These are phyloP conservation scores for Aspergillus sojae DNA, from an alignment of 2,329 filamentous ascomycete species.

Conservation along the genomic window DNA sequence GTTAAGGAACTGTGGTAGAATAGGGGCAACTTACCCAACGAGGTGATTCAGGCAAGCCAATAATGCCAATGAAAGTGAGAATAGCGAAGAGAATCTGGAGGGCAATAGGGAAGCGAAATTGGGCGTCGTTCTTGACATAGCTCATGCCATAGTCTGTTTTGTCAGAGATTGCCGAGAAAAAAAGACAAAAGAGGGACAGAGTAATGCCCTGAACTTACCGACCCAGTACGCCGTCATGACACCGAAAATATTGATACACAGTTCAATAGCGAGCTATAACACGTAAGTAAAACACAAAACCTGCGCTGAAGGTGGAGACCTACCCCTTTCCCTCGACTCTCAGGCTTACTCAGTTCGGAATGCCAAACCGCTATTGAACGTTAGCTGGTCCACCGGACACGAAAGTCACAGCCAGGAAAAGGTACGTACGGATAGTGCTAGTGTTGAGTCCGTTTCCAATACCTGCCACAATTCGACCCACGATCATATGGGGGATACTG, in stretches of 20 bases:
- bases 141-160: constrained; percentile 30
- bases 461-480: constrained; percentile 54
- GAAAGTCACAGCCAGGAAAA: too few relatives aligned
- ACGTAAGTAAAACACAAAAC: constrained; percentile 11
- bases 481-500: constrained; percentile 36
- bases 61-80: constrained; percentile 27
- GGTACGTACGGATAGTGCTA: constrained; percentile 39
- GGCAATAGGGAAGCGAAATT: constrained; percentile 39
- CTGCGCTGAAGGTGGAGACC: constrained; percentile 6
- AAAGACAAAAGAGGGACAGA: background rate
- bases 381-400: background rate
- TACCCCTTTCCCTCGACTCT: constrained; percentile 33
- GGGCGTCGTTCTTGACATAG: constrained; percentile 28
- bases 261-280: constrained; percentile 30
- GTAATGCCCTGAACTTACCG: constrained; percentile 21
- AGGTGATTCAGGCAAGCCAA: constrained; percentile 50
- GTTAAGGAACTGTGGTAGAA: background rate
- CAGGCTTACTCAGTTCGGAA: constrained; percentile 32
- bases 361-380: constrained; percentile 31
- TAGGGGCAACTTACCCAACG: constrained; percentile 33
- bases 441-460: constrained; percentile 50
- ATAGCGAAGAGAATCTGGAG: constrained; percentile 37
- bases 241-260: constrained; percentile 34
- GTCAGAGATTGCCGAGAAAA: background rate
- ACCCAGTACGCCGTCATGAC: constrained; percentile 40